A percentile compares a stretch with the other conserved stretches of the same genome.
Conservation (phyloP, 306 rosid species). For the Rosa chinensis region DNA sequence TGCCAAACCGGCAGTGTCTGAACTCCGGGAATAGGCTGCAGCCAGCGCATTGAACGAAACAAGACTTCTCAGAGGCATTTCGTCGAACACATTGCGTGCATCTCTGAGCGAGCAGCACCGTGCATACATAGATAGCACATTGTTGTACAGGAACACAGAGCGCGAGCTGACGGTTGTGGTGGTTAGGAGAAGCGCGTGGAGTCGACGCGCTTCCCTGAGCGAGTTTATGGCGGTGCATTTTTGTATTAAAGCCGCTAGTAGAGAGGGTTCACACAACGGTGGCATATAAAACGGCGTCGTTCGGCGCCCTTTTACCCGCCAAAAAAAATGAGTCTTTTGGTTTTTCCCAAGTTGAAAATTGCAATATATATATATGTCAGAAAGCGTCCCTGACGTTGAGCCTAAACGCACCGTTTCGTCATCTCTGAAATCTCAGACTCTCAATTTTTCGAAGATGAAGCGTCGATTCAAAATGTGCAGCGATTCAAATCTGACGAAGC, state of each 20-base stretch:
- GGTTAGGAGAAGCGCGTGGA: slow-evolving; percentile 67
- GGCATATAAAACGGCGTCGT: slow-evolving; percentile 24
- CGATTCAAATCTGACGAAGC: slow-evolving; percentile 41
- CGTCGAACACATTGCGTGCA: slow-evolving; percentile 63
- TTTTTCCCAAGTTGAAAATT: background rate
- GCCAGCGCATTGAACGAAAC: slow-evolving; percentile 77
- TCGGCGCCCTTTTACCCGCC: slow-evolving; percentile 7
- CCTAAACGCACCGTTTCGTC: slow-evolving; percentile 25
- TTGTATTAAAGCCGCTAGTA: slow-evolving; percentile 37
- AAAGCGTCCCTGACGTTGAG: background rate
- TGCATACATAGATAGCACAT: slow-evolving; percentile 64
- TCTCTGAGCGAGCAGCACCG: slow-evolving; percentile 51
- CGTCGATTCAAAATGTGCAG: slow-evolving; percentile 27
- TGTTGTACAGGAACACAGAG: slow-evolving; percentile 61
- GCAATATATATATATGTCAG: background rate
- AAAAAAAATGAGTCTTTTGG: background rate
- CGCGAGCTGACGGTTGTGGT: slow-evolving; percentile 24
- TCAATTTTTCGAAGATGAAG: background rate
- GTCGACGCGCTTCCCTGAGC: slow-evolving; percentile 61
- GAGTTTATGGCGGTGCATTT: slow-evolving; percentile 60
- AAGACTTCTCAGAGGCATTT: slow-evolving; percentile 67
- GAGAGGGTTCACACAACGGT: slow-evolving; percentile 17
- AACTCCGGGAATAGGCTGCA: slow-evolving; percentile 57
- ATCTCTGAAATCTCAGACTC: background rate
- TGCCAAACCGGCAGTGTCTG: slow-evolving; percentile 39